phyloP scores from a whole-genome alignment of 176 grass and related monocot species.

The Juncus effusus region DNA sequence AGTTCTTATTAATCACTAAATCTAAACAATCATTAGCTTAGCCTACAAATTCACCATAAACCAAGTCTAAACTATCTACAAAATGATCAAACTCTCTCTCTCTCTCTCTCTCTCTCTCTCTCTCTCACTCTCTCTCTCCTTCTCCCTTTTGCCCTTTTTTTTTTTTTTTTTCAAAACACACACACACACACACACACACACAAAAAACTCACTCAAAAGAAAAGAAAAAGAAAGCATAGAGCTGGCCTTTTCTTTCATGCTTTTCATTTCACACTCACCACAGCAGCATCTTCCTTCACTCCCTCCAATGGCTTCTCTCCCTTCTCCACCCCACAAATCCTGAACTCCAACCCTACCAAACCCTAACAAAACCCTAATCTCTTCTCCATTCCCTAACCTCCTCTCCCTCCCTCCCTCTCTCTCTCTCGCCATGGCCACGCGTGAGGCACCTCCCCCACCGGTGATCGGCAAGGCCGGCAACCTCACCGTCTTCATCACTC shows the following conservation, averaged over 20 bases:
- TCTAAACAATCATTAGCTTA: too few relatives aligned
- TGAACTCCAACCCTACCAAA: background rate
- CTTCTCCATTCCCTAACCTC: background rate
- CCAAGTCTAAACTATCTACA: too few relatives aligned
- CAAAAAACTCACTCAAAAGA: background rate
- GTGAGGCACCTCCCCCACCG: constrained; percentile 43
- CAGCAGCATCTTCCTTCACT: constrained; percentile 13
- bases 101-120: background rate
- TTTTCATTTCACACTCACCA: constrained; percentile 16
- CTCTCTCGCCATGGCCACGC: constrained; percentile 24
- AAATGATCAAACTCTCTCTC: too few relatives aligned
- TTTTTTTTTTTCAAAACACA: constrained; percentile 10
- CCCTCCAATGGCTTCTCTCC: constrained; percentile 38
- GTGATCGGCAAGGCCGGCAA: constrained; percentile 80
- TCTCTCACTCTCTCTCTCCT: too few relatives aligned
- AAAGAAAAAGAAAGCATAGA: background rate
- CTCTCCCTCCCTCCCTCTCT: background rate
- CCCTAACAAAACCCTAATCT: background rate
- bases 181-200: background rate
- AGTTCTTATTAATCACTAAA: too few relatives aligned
- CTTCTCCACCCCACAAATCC: constrained; percentile 17
- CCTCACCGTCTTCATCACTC: constrained; percentile 88
- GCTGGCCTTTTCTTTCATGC: background rate
- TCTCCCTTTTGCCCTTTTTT: background rate
- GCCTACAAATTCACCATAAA: too few relatives aligned